Percentiles rank a stretch among this genome's conserved stretches.
Evolutionary conservation across 2,329 filamentous ascomycete genomes (phyloP).

Genomic region (Periconia macrospinosa): DNA sequence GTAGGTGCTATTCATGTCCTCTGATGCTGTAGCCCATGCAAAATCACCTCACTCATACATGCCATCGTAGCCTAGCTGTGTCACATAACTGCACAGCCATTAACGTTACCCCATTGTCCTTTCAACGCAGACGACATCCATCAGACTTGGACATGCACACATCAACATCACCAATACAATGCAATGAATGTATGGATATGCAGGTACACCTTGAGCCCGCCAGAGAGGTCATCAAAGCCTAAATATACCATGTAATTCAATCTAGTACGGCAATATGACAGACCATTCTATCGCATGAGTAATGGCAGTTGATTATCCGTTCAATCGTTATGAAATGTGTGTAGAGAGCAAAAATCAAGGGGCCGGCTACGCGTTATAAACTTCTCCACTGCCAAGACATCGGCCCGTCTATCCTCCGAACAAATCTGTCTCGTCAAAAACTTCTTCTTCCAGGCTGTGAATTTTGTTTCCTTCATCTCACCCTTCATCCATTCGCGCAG

Average conservation of each 20-base stretch:
- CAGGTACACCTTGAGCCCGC: slow-evolving; percentile 41
- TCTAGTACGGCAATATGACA: slow-evolving; percentile 52
- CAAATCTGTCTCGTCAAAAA: background rate
- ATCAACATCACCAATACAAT: no score
- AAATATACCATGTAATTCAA: slow-evolving; percentile 37
- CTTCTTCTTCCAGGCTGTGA: background rate
- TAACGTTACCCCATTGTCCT: no score
- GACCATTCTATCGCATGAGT: slow-evolving; percentile 41
- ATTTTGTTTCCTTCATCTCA: background rate
- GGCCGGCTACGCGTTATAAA: slow-evolving; percentile 8
- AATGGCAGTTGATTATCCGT: slow-evolving; percentile 52
- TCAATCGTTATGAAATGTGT: slow-evolving; percentile 45
- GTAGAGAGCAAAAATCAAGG: slow-evolving; percentile 25
- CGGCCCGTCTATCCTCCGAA: slow-evolving; percentile 12
- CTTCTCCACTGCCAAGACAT: slow-evolving; percentile 21
- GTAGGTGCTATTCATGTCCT: no score
- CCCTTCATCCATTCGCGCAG: background rate
- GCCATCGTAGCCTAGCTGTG: no score
- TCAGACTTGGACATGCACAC: background rate
- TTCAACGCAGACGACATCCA: background rate
- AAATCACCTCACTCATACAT: no score
- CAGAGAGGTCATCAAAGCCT: slow-evolving; percentile 37
- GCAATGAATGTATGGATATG: slow-evolving; percentile 34
- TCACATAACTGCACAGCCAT: no score
- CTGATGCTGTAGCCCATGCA: no score